Conservation (phyloP, 768 basidiomycete species). For the Obba rivulosa region DNA sequence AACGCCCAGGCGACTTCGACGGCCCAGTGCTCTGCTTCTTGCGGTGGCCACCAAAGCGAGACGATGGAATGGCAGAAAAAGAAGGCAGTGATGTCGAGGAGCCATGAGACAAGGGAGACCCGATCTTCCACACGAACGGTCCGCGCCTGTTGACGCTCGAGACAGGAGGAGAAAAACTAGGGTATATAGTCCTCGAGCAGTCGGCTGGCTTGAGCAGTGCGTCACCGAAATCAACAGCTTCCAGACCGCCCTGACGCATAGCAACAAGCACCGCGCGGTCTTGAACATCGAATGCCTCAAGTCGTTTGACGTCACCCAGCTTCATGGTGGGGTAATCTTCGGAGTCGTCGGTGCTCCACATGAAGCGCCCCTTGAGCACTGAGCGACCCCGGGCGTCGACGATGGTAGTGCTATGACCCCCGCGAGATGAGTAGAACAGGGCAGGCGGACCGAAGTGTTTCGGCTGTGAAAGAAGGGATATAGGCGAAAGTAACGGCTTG, state of each 20-base stretch:
- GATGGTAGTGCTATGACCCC: constrained; percentile 83
- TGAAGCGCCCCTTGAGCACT: constrained; percentile 72
- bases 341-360: constrained; percentile 70
- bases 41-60: constrained; percentile 31
- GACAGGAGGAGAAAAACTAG: constrained; percentile 59
- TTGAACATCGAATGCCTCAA: constrained; percentile 77
- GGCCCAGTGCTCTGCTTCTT: constrained; percentile 47
- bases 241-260: constrained; percentile 81
- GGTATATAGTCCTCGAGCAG: constrained; percentile 67
- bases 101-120: constrained; percentile 53
- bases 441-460: constrained; percentile 84
- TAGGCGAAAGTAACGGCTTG: constrained; percentile 61
- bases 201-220: constrained; percentile 78
- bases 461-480: constrained; percentile 74
- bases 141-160: constrained; percentile 62
- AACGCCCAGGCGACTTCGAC: constrained; percentile 43
- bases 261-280: constrained; percentile 77
- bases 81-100: constrained; percentile 35
- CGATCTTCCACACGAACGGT: constrained; percentile 82
- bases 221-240: constrained; percentile 75
- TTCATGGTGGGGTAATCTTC: constrained; percentile 40
- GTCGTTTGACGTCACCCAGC: constrained; percentile 77
- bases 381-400: constrained; percentile 84
- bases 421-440: constrained; percentile 83
- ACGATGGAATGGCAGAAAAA: constrained; percentile 18